phyloP scores from a whole-genome alignment of 1,284 basidiomycete genomes.

The Fomes fomentarius region DNA sequence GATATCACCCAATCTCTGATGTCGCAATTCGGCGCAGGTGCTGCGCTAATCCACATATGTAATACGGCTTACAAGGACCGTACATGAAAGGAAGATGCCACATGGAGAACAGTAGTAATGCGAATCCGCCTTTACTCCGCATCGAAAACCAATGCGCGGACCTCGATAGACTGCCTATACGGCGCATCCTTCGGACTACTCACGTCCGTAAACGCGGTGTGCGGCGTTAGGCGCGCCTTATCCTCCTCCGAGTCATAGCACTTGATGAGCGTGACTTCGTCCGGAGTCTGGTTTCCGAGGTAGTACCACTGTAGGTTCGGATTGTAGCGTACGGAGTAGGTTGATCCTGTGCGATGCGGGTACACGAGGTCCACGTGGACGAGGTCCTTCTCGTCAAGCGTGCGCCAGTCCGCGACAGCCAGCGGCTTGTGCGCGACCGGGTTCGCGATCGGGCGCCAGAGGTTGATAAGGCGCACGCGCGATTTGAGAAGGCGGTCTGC shows the following conservation, averaged over 20 bases:
- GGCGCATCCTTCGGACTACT: conserved; percentile 42
- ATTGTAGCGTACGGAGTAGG: conserved; percentile 39
- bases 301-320: conserved; percentile 49
- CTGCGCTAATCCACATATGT: too few species aligned
- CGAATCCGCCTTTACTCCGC: conserved; percentile 10
- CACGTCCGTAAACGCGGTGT: conserved; percentile 46
- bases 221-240: conserved; percentile 46
- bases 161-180: conserved; percentile 45
- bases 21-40: too few species aligned
- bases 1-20: too few species aligned
- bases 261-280: conserved; percentile 52
- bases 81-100: background rate
- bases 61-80: background rate
- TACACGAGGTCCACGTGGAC: conserved; percentile 37
- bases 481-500: conserved; percentile 45
- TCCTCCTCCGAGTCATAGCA: conserved; percentile 45
- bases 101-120: background rate
- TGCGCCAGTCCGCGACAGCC: conserved; percentile 46
- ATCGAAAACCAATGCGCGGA: conserved; percentile 42
- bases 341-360: conserved; percentile 36
- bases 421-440: conserved; percentile 50
- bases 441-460: conserved; percentile 54
- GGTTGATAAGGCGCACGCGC: conserved; percentile 58
- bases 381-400: conserved; percentile 39
- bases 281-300: conserved; percentile 45